Conservation (phyloP, 306 rosid species). For the Vigna radiata region DNA sequence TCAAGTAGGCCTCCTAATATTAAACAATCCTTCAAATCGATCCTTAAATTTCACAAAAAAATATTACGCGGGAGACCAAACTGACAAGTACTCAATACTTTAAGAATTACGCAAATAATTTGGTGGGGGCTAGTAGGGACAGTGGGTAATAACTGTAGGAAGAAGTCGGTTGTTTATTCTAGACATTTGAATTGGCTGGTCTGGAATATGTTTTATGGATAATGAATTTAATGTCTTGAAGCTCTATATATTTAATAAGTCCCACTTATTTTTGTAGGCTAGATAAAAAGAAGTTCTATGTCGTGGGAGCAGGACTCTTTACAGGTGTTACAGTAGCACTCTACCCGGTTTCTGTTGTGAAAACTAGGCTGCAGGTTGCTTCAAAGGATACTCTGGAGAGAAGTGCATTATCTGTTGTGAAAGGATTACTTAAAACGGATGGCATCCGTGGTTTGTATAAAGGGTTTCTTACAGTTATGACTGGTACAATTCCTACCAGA, state of each 20-base stretch:
- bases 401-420: conserved; percentile 72
- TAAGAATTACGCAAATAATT: background rate
- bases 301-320: conserved; percentile 85
- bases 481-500: conserved; percentile 89
- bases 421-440: conserved; percentile 75
- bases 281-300: conserved; percentile 83
- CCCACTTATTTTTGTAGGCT: conserved; percentile 65
- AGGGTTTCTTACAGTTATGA: conserved; percentile 86
- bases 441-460: conserved; percentile 89
- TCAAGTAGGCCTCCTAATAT: background rate
- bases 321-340: conserved; percentile 86
- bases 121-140: background rate
- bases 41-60: background rate
- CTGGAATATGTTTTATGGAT: background rate
- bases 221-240: conserved; percentile 26
- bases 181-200: conserved; percentile 9
- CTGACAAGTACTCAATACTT: background rate
- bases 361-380: conserved; percentile 92
- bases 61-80: background rate
- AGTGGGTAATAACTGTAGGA: background rate
- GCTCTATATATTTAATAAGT: conserved; percentile 33
- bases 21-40: background rate
- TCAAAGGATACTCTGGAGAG: conserved; percentile 73
- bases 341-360: conserved; percentile 88
- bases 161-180: background rate